Evolutionary conservation across 208 protist species (phyloP), one percentile per base, ranked within the genome.

Genomic region (Crithidia sp.): DNA sequence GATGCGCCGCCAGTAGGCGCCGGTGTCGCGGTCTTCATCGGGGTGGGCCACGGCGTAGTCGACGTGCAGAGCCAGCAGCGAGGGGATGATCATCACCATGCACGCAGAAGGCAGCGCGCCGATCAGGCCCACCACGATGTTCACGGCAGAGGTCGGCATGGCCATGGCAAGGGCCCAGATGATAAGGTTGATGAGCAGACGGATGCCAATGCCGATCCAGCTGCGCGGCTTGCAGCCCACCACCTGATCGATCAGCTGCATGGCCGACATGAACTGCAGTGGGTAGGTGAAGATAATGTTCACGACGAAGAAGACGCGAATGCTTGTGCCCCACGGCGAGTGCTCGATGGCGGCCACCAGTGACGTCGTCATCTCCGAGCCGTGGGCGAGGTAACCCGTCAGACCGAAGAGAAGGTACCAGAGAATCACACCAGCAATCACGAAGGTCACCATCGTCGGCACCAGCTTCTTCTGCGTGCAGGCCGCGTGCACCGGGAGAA

Each of bases 251-350:
- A 92, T 77, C 41, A 92, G 76, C 77, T 95, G 90, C 70, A 89
- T 88, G 41, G 90, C 90, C 7, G 90, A 87, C 72, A 90, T 82
- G 77, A 85, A 95, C 78, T 92, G 87, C 70, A 95, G 62, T 39
- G 90, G 90, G 73, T 92, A 92, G 53, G 79, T 82, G 70, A 95
- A 85, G 67, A 95, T 56, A 54, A 95, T 59, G 83, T 85, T 91
- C 17, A 92, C 3, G 14, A 65, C 1, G 59, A 89, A 89, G 54
- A 82, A 64, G 17, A 77, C 62, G 12, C 84, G 84, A 14, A 89
- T 82, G 14, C 66, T 81, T 55, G 67, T 79, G 14, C 87, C 90
- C 74, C 86, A 85, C 56, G 84, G 65, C 44, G 77, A 79, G 67
- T 83, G 68, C 28, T 80, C 45, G 41, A 91, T 68, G 17, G 41